Percentiles rank a stretch among this genome's conserved stretches.
phyloP scores from a whole-genome alignment of 2,329 filamentous ascomycete genomes.

The Triangularia verruculosa region DNA sequence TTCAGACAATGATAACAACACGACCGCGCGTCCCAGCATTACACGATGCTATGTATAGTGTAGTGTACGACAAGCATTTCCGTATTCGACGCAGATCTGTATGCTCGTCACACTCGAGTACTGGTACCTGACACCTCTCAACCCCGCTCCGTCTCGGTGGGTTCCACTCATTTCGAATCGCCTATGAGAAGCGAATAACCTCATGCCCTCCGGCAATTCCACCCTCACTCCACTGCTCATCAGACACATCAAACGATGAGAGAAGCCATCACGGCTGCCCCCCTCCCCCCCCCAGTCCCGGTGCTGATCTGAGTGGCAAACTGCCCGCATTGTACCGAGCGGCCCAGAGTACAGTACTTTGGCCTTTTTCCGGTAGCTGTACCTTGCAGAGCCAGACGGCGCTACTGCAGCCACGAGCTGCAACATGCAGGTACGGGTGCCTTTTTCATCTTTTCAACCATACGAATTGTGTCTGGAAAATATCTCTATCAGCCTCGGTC shows the following conservation, averaged over 20 bases:
- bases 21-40: constrained; percentile 6
- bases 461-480: constrained; percentile 5
- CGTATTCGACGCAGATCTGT: neutral
- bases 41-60: constrained; percentile 2
- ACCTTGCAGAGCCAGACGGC: constrained; percentile 16
- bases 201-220: neutral
- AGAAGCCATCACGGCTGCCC: neutral
- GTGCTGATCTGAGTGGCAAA: neutral
- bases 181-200: neutral
- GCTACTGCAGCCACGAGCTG: constrained; percentile 14
- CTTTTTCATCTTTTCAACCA: constrained; percentile 11
- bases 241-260: neutral
- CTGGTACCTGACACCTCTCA: neutral
- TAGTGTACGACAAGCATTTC: neutral
- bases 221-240: neutral
- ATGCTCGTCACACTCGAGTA: neutral
- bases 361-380: constrained; percentile 11
- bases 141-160: neutral
- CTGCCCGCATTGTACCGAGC: constrained; percentile 8
- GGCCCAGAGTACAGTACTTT: constrained; percentile 13
- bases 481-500: constrained; percentile 14
- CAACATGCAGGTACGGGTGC: constrained; percentile 25
- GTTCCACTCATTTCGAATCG: neutral
- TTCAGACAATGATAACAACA: neutral
- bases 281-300: neutral